Conservation (phyloP, 1,139 yeast species). For the Kodamaea ohmeri region DNA sequence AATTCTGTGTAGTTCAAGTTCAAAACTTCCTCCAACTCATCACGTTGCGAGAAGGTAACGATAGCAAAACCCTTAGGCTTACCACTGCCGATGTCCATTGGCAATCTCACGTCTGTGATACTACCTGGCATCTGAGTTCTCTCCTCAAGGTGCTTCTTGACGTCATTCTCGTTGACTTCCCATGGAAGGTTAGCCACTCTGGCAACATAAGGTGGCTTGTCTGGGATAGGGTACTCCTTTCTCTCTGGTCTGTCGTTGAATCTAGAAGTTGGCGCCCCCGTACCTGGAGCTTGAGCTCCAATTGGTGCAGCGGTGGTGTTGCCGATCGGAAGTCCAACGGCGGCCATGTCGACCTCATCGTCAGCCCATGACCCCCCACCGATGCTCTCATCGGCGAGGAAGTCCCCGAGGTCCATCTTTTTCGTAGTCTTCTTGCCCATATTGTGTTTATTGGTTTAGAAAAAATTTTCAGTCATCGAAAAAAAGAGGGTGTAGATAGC, state of each 20-base stretch:
- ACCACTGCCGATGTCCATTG: slow-evolving; percentile 62
- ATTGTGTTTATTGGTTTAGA: slow-evolving; percentile 15
- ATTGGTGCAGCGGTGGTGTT: slow-evolving; percentile 29
- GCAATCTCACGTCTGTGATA: slow-evolving; percentile 61
- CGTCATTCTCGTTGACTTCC: slow-evolving; percentile 67
- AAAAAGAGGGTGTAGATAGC: no score
- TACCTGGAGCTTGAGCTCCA: slow-evolving; percentile 15
- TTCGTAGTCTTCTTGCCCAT: slow-evolving; percentile 45
- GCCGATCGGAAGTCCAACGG: slow-evolving; percentile 24
- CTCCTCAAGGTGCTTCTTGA: slow-evolving; percentile 66
- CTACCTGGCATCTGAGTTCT: slow-evolving; percentile 51
- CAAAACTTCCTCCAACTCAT: slow-evolving; percentile 67
- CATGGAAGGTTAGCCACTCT: slow-evolving; percentile 84
- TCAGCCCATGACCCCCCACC: slow-evolving; percentile 39
- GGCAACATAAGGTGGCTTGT: slow-evolving; percentile 87
- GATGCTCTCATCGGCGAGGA: slow-evolving; percentile 47
- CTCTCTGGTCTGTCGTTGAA: slow-evolving; percentile 36
- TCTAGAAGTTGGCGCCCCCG: slow-evolving; percentile 12
- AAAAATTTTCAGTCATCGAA: slow-evolving; percentile 5
- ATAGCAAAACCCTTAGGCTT: slow-evolving; percentile 85
- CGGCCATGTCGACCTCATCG: slow-evolving; percentile 27
- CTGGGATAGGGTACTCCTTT: slow-evolving; percentile 83
- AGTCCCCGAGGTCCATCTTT: slow-evolving; percentile 52
- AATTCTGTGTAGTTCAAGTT: slow-evolving; percentile 61
- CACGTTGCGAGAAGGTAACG: slow-evolving; percentile 69